phyloP scores from a whole-genome alignment of 2,329 filamentous ascomycete species.

The Cytospora chrysosperma region DNA sequence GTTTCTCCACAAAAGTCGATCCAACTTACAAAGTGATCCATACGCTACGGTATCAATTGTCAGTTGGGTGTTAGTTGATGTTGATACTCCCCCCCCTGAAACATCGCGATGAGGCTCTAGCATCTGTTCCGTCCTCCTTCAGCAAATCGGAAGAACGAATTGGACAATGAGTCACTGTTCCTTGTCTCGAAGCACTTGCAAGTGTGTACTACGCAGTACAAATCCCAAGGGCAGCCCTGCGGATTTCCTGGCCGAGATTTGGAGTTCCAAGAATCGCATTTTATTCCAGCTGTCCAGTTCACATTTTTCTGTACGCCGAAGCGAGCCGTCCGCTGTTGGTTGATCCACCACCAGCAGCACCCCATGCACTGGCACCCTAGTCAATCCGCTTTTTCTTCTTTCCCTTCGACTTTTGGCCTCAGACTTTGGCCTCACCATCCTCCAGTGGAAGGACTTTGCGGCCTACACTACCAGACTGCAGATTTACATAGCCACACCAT shows the following conservation, averaged over 20 bases:
- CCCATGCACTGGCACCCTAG: background rate
- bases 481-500: background rate
- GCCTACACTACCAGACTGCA: background rate
- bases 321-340: background rate
- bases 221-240: background rate
- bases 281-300: background rate
- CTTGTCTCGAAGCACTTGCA: background rate
- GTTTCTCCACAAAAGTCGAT: background rate
- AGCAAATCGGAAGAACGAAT: constrained; percentile 7
- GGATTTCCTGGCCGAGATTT: background rate
- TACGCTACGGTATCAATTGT: too few relatives aligned
- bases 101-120: background rate
- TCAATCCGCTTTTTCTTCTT: background rate
- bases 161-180: background rate
- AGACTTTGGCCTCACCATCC: background rate
- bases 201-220: background rate
- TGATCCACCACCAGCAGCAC: background rate
- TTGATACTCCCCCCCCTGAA: background rate
- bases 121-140: background rate
- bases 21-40: too few relatives aligned
- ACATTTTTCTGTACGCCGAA: background rate
- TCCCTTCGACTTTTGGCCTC: background rate
- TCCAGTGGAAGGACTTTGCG: background rate
- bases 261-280: background rate
- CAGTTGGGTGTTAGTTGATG: background rate